These are phyloP conservation scores for Phragmites australis DNA, from an alignment of 176 grass and related monocot genomes.

Conservation along the genomic window DNA sequence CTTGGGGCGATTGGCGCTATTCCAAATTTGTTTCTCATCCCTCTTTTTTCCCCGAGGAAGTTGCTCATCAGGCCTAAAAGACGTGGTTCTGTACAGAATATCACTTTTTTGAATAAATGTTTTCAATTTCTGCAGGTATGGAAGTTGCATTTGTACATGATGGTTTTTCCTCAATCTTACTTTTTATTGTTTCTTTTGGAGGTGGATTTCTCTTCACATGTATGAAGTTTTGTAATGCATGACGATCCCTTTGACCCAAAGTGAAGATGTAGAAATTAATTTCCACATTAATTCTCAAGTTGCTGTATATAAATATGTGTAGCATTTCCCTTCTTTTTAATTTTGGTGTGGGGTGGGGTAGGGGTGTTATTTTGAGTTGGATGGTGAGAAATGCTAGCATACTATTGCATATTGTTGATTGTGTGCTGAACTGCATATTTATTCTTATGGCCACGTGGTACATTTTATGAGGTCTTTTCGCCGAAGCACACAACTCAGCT, in stretches of 20 bases:
- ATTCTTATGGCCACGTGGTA: neutral
- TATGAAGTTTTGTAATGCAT: neutral
- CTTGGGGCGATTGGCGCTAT: neutral
- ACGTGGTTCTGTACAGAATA: neutral
- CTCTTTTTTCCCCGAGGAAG: no score
- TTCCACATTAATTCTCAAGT: neutral
- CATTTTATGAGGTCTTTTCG: neutral
- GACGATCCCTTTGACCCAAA: neutral
- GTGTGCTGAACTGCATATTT: neutral
- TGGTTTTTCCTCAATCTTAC: neutral
- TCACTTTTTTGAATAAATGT: neutral
- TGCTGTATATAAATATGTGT: neutral
- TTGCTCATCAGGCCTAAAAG: no score
- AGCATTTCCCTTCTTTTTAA: neutral
- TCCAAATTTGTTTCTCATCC: neutral
- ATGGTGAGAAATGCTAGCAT: neutral
- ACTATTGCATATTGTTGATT: neutral
- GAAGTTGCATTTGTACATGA: neutral
- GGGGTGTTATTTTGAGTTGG: neutral
- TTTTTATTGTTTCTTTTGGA: neutral
- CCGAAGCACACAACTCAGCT: neutral
- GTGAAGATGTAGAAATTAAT: neutral
- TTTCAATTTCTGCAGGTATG: neutral
- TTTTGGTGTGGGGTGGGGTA: neutral
- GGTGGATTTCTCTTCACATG: neutral